A percentile compares a stretch with the other conserved stretches of the same genome.
phyloP scores from a whole-genome alignment of 768 basidiomycete genomes.

The Termitomyces sp. region DNA sequence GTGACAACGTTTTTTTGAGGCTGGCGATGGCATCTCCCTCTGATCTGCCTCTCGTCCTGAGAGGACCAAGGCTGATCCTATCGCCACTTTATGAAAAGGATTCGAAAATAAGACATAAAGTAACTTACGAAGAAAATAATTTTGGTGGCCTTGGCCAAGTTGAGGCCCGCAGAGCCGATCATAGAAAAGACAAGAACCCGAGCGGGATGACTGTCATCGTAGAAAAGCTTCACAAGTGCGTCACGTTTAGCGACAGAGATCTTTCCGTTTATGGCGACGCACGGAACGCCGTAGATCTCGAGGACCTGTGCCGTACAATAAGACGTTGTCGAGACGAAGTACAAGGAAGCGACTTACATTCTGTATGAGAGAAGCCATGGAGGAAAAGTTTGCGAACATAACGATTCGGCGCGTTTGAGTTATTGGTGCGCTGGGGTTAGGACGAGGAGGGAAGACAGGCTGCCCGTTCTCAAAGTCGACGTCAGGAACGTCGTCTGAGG shows the following conservation, averaged over 20 bases:
- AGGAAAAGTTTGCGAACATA: slow-evolving; percentile 24
- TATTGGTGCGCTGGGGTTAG: not conserved
- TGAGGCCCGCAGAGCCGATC: too few relatives aligned
- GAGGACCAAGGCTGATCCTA: slow-evolving; percentile 33
- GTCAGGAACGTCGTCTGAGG: slow-evolving; percentile 17
- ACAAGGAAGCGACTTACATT: slow-evolving; percentile 17
- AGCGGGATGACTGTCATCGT: too few relatives aligned
- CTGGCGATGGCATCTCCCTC: slow-evolving; percentile 27
- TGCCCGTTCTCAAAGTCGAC: slow-evolving; percentile 18
- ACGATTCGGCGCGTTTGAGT: slow-evolving; percentile 12
- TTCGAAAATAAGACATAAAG: too few relatives aligned
- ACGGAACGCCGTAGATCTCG: not conserved
- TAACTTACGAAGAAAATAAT: too few relatives aligned
- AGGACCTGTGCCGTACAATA: not conserved
- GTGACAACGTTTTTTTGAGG: slow-evolving; percentile 23
- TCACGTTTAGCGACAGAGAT: slow-evolving; percentile 13
- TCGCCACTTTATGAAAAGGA: not conserved
- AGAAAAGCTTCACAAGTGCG: too few relatives aligned
- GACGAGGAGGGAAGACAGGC: slow-evolving; percentile 17
- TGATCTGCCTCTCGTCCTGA: slow-evolving; percentile 27
- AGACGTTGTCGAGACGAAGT: too few relatives aligned
- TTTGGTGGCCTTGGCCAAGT: too few relatives aligned
- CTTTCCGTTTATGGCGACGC: slow-evolving; percentile 16
- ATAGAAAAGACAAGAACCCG: too few relatives aligned
- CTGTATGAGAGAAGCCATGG: slow-evolving; percentile 14